Evolutionary conservation across 306 rosid species (phyloP).

Genomic region (Cicer arietinum): DNA sequence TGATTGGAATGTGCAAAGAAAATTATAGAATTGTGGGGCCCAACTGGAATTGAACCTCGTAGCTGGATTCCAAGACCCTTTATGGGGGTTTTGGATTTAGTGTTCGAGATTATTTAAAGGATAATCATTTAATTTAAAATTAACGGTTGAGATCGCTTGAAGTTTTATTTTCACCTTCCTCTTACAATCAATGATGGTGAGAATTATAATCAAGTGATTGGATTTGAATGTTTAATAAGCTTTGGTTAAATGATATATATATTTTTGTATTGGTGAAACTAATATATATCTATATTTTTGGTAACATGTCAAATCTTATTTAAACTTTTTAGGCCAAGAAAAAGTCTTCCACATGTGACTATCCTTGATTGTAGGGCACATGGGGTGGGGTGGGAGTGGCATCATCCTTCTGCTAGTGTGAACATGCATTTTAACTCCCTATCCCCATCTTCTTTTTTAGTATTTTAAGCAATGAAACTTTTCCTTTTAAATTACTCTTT

Average conservation of each 20-base stretch:
- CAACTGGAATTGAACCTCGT: conserved; percentile 51
- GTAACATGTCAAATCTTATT: conserved; percentile 2
- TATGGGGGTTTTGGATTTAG: no score
- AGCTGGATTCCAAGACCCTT: conserved; percentile 45
- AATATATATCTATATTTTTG: no score
- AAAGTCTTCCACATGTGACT: conserved; percentile 54
- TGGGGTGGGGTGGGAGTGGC: conserved; percentile 25
- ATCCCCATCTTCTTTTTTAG: not conserved
- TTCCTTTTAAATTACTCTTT: conserved; percentile 2
- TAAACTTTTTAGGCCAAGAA: conserved; percentile 42
- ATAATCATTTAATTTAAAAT: no score
- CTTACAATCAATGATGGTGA: not conserved
- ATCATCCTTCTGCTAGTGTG: conserved; percentile 35
- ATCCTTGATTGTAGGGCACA: conserved; percentile 49
- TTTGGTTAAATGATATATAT: no score
- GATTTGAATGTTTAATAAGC: no score
- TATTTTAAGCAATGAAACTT: conserved; percentile 33
- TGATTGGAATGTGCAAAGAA: conserved; percentile 29
- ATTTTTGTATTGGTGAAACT: no score
- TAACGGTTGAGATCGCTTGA: no score
- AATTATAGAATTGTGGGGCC: conserved; percentile 42
- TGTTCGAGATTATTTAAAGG: no score
- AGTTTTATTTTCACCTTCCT: not conserved
- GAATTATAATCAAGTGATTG: no score
- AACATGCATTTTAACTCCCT: conserved; percentile 28